Evolutionary conservation across 2,329 filamentous ascomycete species (phyloP).

Genomic region (Xylariales sp.): DNA sequence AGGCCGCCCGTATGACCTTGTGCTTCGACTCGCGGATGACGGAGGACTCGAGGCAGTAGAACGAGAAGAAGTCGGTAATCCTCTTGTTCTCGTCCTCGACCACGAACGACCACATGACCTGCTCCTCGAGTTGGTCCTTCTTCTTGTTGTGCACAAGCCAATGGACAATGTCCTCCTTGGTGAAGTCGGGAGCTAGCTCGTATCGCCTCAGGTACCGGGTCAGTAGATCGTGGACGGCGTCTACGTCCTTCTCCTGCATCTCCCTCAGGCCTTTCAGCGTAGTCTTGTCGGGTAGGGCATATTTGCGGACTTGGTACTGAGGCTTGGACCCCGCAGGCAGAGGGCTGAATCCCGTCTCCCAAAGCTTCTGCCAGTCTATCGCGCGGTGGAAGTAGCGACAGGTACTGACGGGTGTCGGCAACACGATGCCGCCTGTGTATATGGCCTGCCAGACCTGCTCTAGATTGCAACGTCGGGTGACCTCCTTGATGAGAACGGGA

Average conservation of each 20-base stretch:
- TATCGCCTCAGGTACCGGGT: constrained; percentile 74
- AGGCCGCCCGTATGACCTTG: constrained; percentile 78
- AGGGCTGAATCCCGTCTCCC: constrained; percentile 90
- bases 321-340: constrained; percentile 80
- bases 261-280: constrained; percentile 69
- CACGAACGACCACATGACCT: constrained; percentile 91
- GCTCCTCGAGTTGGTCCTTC: constrained; percentile 55
- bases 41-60: constrained; percentile 91
- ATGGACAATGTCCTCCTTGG: constrained; percentile 75
- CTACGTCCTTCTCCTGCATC: constrained; percentile 76
- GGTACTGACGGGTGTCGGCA: constrained; percentile 87
- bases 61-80: constrained; percentile 95
- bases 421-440: constrained; percentile 81
- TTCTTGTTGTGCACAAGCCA: constrained; percentile 73
- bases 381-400: constrained; percentile 94
- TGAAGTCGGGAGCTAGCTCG: constrained; percentile 79
- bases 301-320: constrained; percentile 78
- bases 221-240: constrained; percentile 69
- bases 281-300: constrained; percentile 72
- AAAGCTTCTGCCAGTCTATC: constrained; percentile 92
- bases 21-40: constrained; percentile 80
- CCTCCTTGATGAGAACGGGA: constrained; percentile 94
- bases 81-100: constrained; percentile 72
- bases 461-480: constrained; percentile 86
- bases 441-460: constrained; percentile 89